Percentiles rank a stretch among this genome's conserved stretches.
These are phyloP conservation scores for Alternaria sp. DNA, from an alignment of 2,329 filamentous ascomycete genomes.

Conservation along the genomic window DNA sequence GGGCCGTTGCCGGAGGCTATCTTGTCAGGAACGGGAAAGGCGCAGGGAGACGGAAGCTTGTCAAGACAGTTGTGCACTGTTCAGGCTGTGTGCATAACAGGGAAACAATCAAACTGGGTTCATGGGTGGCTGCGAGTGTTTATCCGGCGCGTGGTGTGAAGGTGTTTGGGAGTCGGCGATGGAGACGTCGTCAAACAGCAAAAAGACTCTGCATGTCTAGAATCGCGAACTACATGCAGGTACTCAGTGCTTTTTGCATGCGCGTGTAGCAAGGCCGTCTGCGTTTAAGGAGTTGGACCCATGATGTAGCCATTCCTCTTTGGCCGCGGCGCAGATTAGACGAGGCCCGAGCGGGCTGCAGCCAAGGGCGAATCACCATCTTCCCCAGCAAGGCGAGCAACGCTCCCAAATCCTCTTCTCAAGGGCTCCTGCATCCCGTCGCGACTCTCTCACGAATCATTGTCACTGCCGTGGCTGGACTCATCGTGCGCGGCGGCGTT, in stretches of 20 bases:
- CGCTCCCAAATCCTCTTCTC: conserved; percentile 23
- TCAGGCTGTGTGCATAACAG: conserved; percentile 17
- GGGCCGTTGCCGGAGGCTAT: conserved; percentile 16
- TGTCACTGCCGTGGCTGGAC: conserved; percentile 25
- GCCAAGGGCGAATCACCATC: conserved; percentile 35
- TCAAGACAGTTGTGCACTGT: conserved; percentile 20
- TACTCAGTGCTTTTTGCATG: conserved; percentile 5
- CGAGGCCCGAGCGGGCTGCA: conserved; percentile 17
- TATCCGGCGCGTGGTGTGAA: background rate
- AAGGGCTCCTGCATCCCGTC: conserved; percentile 28
- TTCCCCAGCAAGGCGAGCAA: conserved; percentile 20
- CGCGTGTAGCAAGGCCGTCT: background rate
- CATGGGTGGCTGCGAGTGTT: background rate
- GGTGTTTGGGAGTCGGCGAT: background rate
- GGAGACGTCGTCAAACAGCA: background rate
- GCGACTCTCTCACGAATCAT: conserved; percentile 20
- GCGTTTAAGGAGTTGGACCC: conserved; percentile 6
- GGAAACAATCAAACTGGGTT: conserved; percentile 10
- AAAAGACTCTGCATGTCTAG: background rate
- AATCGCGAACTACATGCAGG: background rate
- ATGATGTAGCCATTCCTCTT: conserved; percentile 9
- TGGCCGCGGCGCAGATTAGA: conserved; percentile 18
- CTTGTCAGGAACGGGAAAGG: conserved; percentile 21
- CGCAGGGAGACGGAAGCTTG: conserved; percentile 23
- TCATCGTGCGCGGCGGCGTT: conserved; percentile 22